These are phyloP conservation scores for Coemansia sp. DNA, from an alignment of 192 early-diverging fungal genomes.

Conservation along the genomic window DNA sequence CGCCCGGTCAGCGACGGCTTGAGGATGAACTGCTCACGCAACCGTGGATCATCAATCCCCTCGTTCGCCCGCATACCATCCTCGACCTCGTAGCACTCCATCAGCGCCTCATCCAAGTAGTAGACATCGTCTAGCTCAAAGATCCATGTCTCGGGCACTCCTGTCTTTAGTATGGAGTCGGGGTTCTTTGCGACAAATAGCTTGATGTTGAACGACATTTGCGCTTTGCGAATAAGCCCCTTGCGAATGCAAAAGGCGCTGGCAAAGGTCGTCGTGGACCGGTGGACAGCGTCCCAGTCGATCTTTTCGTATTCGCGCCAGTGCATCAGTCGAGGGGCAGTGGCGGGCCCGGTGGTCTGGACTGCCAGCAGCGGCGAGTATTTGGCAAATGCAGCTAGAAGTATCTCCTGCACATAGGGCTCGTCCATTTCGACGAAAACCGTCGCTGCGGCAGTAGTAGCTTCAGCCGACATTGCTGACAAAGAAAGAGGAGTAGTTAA, in stretches of 20 bases:
- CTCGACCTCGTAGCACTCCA: slow-evolving; percentile 66
- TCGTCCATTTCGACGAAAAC: slow-evolving; percentile 54
- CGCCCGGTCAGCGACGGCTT: slow-evolving; percentile 66
- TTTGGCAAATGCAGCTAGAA: slow-evolving; percentile 19
- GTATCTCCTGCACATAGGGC: slow-evolving; percentile 52
- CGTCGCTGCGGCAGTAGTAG: slow-evolving; percentile 2
- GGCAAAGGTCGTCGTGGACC: slow-evolving; percentile 32
- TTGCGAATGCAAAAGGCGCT: slow-evolving; percentile 67
- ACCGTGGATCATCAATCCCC: slow-evolving; percentile 16
- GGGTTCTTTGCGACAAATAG: slow-evolving; percentile 60
- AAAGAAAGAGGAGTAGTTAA: background rate
- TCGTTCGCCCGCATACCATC: slow-evolving; percentile 56
- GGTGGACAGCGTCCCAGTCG: slow-evolving; percentile 56
- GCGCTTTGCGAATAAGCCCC: slow-evolving; percentile 66
- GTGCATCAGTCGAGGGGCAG: slow-evolving; percentile 29
- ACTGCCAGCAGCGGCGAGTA: slow-evolving; percentile 13
- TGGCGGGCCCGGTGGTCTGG: background rate
- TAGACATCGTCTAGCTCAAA: slow-evolving; percentile 65
- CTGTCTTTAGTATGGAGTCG: slow-evolving; percentile 46
- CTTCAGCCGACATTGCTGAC: background rate
- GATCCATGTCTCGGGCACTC: slow-evolving; percentile 64
- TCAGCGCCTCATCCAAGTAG: slow-evolving; percentile 66
- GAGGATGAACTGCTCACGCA: slow-evolving; percentile 58
- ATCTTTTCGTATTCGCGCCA: slow-evolving; percentile 70
- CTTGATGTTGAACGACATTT: slow-evolving; percentile 62